Evolutionary conservation across 352 stramenopile species (phyloP).

Genomic region (Phytophthora citricola): DNA sequence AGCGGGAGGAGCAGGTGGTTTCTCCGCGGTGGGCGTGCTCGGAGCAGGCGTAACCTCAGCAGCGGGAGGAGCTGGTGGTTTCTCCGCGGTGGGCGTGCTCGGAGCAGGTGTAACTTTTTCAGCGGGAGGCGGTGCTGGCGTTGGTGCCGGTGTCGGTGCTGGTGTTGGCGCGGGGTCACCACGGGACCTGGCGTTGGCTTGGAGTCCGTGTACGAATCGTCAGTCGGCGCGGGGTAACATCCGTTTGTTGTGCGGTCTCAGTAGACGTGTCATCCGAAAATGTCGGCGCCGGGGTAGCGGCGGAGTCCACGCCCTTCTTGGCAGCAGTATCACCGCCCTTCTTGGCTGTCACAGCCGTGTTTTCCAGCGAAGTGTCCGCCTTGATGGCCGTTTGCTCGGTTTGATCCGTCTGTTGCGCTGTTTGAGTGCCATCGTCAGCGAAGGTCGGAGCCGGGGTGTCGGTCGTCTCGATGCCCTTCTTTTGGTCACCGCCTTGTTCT

Average conservation of each 20-base stretch:
- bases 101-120: conserved; percentile 11
- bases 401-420: conserved; percentile 7
- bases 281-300: conserved; percentile 29
- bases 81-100: conserved; percentile 3
- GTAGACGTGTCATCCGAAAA: conserved; percentile 21
- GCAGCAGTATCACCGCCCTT: background rate
- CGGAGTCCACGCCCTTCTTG: conserved; percentile 19
- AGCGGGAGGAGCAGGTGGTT: background rate
- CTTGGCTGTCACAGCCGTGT: conserved; percentile 18
- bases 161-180: conserved; percentile 11
- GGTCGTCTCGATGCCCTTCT: conserved; percentile 18
- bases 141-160: background rate
- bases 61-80: background rate
- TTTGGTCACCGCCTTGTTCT: conserved; percentile 25
- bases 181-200: conserved; percentile 18
- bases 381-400: conserved; percentile 14
- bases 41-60: conserved; percentile 7
- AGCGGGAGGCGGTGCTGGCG: background rate
- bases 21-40: conserved; percentile 3
- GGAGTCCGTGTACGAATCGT: conserved; percentile 20
- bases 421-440: conserved; percentile 9
- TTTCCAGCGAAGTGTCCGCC: conserved; percentile 13
- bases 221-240: conserved; percentile 25
- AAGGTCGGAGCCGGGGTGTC: conserved; percentile 23
- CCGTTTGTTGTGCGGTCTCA: conserved; percentile 25